Base-by-base conservation (phyloP, 768 basidiomycete species). In the Pleurotus tuber-regium region DNA sequence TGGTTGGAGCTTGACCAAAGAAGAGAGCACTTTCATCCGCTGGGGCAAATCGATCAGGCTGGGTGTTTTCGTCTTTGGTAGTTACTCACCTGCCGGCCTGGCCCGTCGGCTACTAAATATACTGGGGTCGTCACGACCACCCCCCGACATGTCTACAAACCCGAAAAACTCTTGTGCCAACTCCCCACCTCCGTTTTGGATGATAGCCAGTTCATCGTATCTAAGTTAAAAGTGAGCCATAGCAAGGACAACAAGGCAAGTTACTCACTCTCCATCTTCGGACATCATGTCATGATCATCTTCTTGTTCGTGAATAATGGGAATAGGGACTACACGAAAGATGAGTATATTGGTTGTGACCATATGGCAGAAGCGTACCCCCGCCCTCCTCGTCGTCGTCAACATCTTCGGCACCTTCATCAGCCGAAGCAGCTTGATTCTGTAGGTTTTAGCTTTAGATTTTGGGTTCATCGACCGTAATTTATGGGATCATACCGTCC, bases 301-400 rank as follows among this genome's bases (percentile, higher is more conserved):
- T 25, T 80, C 84, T 55, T 82, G 82, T 36, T 80, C 82, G 42
- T 82, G 82, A 35, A 83, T 78, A 42, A 84, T 76, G 59, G 81
- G 80, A 39, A 86, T 80, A 4, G 73, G 74, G 23, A 73, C 74
- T 75, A 51, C 9, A 18, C n/a, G 29, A 28, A 21, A 25, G 6
- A 12, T 35, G 14, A 29, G 24, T 10, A 57, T 42, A 11, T 65
- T 58, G 64, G 48, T 3, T n/a, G 60, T 59, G 7, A 16, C 29
- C 21, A 63, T 55, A 5, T 57, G n/a, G n/a, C 14, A 29, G 35
- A 31, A 35, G 66, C 68, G 57, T 63, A 76, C 83, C 84, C 58
- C 77, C 81, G 31, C 76, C 76, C 6, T 79, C 83, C 4, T 84
- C 80, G 9, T 84, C 87, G 4, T 84, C 83, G 38, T 84, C 86